Percentiles rank a stretch among this genome's conserved stretches.
Evolutionary conservation across 768 basidiomycete genomes (phyloP).

Genomic region (Nevesoporus exiguus): DNA sequence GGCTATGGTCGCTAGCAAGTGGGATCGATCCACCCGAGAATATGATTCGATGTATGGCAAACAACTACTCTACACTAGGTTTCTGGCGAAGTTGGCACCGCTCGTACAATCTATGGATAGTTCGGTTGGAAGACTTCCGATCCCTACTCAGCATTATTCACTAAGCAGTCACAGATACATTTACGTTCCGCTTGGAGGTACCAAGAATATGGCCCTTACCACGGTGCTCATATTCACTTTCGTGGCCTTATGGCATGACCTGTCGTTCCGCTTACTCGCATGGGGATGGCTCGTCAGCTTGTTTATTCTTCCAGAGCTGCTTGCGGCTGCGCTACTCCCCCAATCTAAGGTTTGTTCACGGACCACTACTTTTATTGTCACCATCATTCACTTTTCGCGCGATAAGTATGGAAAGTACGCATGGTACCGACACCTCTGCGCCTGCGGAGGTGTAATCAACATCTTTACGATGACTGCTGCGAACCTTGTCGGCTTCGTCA

Average conservation of each 20-base stretch:
- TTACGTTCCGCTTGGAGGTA: conserved; percentile 88
- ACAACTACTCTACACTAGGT: conserved; percentile 89
- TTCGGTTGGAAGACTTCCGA: conserved; percentile 50
- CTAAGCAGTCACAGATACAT: conserved; percentile 65
- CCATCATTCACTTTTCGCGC: conserved; percentile 2
- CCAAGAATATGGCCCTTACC: conserved; percentile 52
- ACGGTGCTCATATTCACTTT: conserved; percentile 87
- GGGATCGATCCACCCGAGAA: conserved; percentile 96
- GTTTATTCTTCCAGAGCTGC: conserved; percentile 85
- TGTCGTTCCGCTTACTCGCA: conserved; percentile 79
- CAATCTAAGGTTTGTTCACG: conserved; percentile 49
- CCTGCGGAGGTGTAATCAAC: conserved; percentile 78
- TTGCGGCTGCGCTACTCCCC: conserved; percentile 59
- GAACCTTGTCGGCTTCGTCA: conserved; percentile 93
- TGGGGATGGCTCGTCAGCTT: conserved; percentile 97
- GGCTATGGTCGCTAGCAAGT: conserved; percentile 85
- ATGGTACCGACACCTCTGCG: conserved; percentile 90
- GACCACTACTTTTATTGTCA: background rate
- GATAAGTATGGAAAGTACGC: conserved; percentile 56
- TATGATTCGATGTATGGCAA: conserved; percentile 98
- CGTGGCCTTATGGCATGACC: conserved; percentile 96
- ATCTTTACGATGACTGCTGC: conserved; percentile 87
- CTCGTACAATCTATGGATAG: conserved; percentile 93
- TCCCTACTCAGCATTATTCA: background rate
- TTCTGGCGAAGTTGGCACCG: conserved; percentile 99